Evolutionary conservation across 2,329 filamentous ascomycete species (phyloP), one percentile per base, ranked within the genome.

Genomic region (Sphaerulina vaccinii): DNA sequence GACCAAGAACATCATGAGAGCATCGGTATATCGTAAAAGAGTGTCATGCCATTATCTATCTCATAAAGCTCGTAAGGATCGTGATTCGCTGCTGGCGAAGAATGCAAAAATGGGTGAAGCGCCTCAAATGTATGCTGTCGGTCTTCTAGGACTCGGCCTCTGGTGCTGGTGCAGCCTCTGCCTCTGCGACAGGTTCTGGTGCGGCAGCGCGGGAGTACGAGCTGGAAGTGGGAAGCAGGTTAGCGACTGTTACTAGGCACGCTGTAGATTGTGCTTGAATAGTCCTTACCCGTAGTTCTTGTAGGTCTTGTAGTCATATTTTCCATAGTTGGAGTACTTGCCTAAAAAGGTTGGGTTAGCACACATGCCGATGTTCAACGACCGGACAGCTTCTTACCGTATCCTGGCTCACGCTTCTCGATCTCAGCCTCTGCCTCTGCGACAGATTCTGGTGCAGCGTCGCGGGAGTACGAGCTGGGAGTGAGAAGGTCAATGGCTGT

Each of bases 51-150:
- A n/a, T 47, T 32, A 32, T 47, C 22, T 27, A 36, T 36, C 21
- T 45, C 27, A 18, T 35, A 11, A 45, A 47, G 33, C 44, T 47
- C 44, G 21, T 47, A 47, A 47, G 35, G 44, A 47, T 38, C 44
- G 44, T 47, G 33, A 29, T 37, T 15, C 19, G 27, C 18, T 21
- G 15, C 18, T 45, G 23, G 33, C 35, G 37, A 19, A 11, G 38
- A 38, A 16, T 23, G 8, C 21, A 37, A 47, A 37, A 32, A 7
- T 13, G 27, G 7, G 7, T 32, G 27, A 13, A 13, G 11, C 13
- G 5, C 11, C 16, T n/a, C 5, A 5, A 5, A 6, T 35, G 32
- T 35, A 11, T 5, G 11, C 13, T n/a, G 13, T 5, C 32, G 5
- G 5, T 11, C 13, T 6, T 35, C 32, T n/a, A 44, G 21, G 41